Evolutionary conservation across 2,329 filamentous ascomycete genomes (phyloP).

Genomic region (Sporothrix mexicana): DNA sequence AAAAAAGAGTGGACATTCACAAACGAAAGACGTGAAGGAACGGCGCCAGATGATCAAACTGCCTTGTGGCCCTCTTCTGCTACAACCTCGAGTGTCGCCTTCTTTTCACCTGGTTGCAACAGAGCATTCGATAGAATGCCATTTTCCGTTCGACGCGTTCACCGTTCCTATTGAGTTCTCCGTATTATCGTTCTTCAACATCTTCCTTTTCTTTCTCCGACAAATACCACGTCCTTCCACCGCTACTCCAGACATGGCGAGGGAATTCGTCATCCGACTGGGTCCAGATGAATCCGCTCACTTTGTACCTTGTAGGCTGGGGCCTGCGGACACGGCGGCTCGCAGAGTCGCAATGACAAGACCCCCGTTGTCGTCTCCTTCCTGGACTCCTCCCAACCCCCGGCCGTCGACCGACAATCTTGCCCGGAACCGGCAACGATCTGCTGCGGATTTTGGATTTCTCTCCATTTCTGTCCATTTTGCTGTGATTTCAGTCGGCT

Average conservation of each 20-base stretch:
- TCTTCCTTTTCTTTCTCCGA: neutral
- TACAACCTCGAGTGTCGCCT: neutral
- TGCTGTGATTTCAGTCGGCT: no score
- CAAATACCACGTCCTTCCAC: no score
- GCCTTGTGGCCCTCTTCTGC: slow-evolving; percentile 6
- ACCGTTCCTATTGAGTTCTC: neutral
- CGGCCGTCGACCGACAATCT: slow-evolving; percentile 3
- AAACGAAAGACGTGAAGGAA: slow-evolving; percentile 1
- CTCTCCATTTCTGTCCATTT: neutral
- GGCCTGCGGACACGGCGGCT: neutral
- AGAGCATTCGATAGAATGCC: neutral
- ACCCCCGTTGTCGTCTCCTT: neutral
- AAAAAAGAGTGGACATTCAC: neutral
- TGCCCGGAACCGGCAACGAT: slow-evolving; percentile 26
- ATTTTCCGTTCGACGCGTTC: neutral
- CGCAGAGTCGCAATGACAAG: slow-evolving; percentile 3
- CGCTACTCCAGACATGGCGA: neutral
- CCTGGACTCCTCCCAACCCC: neutral
- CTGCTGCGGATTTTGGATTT: slow-evolving; percentile 15
- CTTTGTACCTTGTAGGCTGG: neutral
- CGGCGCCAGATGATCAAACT: slow-evolving; percentile 19
- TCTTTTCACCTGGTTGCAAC: neutral
- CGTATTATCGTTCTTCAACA: no score
- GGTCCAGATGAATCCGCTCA: neutral
- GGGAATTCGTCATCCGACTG: slow-evolving; percentile 11